Conservation (phyloP, 1,284 basidiomycete genomes). For the Schizopora paradoxa region DNA sequence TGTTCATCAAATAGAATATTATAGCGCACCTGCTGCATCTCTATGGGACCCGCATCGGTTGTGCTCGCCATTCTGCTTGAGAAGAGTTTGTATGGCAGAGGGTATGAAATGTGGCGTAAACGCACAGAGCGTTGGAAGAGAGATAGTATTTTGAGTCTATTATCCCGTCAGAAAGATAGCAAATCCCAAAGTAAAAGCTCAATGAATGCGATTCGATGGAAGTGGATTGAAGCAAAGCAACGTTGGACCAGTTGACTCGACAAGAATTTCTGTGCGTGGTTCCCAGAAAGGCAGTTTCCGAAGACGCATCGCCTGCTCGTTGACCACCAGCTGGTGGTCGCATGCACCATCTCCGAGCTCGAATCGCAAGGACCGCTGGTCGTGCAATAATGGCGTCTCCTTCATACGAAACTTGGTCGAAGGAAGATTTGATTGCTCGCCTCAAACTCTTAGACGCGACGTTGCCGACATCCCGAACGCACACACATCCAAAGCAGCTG, state of each 20-base stretch:
- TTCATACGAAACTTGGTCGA: conserved; percentile 53
- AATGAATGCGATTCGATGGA: background rate
- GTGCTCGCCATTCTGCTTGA: conserved; percentile 8
- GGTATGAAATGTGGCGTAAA: conserved; percentile 10
- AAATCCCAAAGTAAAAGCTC: background rate
- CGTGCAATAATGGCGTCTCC: conserved; percentile 16
- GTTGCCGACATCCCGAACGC: conserved; percentile 14
- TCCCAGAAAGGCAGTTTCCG: background rate
- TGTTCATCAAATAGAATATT: background rate
- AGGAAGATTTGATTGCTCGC: conserved; percentile 62
- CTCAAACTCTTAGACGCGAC: conserved; percentile 40
- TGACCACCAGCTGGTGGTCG: background rate
- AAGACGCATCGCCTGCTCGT: background rate
- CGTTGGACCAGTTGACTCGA: conserved; percentile 1
- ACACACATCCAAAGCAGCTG: conserved; percentile 11
- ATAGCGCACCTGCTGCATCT: conserved; percentile 32
- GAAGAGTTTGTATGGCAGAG: conserved; percentile 9
- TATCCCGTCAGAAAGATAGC: background rate
- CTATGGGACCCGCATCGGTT: conserved; percentile 15
- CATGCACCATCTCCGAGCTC: background rate
- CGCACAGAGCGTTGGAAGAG: conserved; percentile 3
- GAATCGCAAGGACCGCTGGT: conserved; percentile 5
- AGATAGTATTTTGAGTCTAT: background rate
- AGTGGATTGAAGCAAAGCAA: background rate
- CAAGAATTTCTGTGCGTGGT: conserved; percentile 5